Percentiles rank a stretch among this genome's conserved stretches.
Conservation (phyloP, 176 grass and related monocot species). For the Themeda triandra region DNA sequence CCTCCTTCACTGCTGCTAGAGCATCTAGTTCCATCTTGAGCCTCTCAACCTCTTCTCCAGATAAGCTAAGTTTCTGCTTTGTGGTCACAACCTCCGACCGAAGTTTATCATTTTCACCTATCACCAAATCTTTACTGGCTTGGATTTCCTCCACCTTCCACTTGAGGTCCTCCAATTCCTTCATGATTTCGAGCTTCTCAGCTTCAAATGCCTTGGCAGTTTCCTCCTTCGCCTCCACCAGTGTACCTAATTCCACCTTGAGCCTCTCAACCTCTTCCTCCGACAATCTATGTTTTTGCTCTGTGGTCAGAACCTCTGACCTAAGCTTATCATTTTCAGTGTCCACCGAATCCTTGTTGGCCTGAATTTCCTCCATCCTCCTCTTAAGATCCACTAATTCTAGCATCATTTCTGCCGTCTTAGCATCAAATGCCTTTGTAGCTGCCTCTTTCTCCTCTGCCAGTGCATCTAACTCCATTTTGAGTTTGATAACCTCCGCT, state of each 20-base stretch:
- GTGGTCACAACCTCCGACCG: neutral
- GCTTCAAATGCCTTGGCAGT: neutral
- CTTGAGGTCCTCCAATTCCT: neutral
- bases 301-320: neutral
- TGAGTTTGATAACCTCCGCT: neutral
- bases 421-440: neutral
- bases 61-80: neutral
- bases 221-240: neutral
- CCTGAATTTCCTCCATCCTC: neutral
- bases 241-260: neutral
- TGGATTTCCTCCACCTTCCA: neutral
- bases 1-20: neutral
- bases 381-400: neutral
- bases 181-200: neutral
- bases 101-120: neutral
- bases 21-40: neutral
- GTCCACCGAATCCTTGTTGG: neutral
- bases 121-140: neutral
- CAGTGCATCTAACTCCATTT: neutral
- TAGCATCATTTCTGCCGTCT: neutral
- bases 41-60: neutral
- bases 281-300: neutral
- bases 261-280: neutral
- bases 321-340: neutral
- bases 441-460: neutral